Evolutionary conservation across 176 grass and related monocot genomes (phyloP).

Genomic region (Lolium perenne): DNA sequence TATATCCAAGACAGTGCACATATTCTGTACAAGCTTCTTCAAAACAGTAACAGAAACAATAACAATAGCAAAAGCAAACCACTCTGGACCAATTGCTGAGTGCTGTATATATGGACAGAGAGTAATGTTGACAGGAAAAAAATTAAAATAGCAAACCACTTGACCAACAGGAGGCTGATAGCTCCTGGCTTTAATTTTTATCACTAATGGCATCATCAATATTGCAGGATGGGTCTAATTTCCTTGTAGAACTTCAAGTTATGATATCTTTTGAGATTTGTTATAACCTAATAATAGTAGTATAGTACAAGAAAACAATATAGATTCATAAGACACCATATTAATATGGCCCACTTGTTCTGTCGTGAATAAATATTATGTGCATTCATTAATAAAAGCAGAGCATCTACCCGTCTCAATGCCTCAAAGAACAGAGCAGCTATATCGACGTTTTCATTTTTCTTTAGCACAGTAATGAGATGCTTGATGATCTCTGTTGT

Average conservation of each 20-base stretch:
- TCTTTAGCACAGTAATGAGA: slow-evolving; percentile 80
- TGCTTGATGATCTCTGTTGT: slow-evolving; percentile 89
- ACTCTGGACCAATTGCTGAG: background rate
- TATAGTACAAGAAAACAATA: slow-evolving; percentile 11
- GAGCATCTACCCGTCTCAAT: slow-evolving; percentile 74
- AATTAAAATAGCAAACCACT: background rate
- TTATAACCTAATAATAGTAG: background rate
- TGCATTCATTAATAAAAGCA: slow-evolving; percentile 27
- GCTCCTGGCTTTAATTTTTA: slow-evolving; percentile 6
- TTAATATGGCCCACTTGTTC: background rate
- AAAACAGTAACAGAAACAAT: background rate
- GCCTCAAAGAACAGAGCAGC: slow-evolving; percentile 81
- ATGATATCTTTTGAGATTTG: slow-evolving; percentile 1
- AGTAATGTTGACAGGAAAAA: background rate
- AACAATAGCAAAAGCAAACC: slow-evolving; percentile 34
- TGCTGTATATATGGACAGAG: background rate
- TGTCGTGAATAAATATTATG: slow-evolving; percentile 9
- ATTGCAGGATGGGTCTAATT: background rate
- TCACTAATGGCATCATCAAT: background rate
- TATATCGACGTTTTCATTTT: slow-evolving; percentile 65
- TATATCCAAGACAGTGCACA: slow-evolving; percentile 25
- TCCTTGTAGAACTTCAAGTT: background rate
- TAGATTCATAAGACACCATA: slow-evolving; percentile 14
- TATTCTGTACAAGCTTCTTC: background rate
- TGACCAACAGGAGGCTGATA: background rate